Evolutionary conservation across 495 filamentous ascomycete genomes (phyloP).

Genomic region (Penicillium odoratum): DNA sequence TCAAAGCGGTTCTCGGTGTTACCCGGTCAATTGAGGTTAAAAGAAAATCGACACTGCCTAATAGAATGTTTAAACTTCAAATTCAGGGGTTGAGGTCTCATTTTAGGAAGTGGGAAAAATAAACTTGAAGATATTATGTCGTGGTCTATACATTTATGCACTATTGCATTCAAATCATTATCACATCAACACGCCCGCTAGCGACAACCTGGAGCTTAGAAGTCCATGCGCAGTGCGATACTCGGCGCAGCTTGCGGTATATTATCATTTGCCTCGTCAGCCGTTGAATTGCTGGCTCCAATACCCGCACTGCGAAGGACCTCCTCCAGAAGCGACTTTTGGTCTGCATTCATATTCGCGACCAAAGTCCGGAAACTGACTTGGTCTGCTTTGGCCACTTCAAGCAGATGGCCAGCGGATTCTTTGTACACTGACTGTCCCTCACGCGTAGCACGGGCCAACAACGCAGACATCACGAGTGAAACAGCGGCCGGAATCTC

Average conservation of each 20-base stretch:
- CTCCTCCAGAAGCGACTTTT: slow-evolving; percentile 78
- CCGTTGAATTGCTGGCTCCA: slow-evolving; percentile 31
- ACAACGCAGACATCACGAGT: slow-evolving; percentile 75
- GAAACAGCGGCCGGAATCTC: slow-evolving; percentile 64
- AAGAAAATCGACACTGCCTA: background rate
- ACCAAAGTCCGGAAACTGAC: slow-evolving; percentile 74
- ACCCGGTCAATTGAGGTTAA: background rate
- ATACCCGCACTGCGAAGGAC: slow-evolving; percentile 64
- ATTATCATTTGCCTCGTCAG: slow-evolving; percentile 29
- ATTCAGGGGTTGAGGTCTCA: too few species aligned
- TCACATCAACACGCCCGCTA: slow-evolving; percentile 2
- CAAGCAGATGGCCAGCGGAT: slow-evolving; percentile 72
- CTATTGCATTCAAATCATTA: slow-evolving; percentile 12
- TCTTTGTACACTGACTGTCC: slow-evolving; percentile 57
- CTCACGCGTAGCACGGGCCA: slow-evolving; percentile 63
- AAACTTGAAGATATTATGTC: background rate
- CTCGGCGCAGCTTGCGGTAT: slow-evolving; percentile 64
- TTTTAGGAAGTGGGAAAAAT: background rate
- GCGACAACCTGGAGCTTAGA: slow-evolving; percentile 41
- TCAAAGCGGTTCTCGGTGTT: slow-evolving; percentile 1
- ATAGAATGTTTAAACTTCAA: too few species aligned
- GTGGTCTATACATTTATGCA: slow-evolving; percentile 13
- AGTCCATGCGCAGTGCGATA: slow-evolving; percentile 94
- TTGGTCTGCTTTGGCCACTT: slow-evolving; percentile 76
- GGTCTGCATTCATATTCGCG: slow-evolving; percentile 63